Conservation (phyloP, 2,329 filamentous ascomycete genomes). For the Cercospora zeae-maydis region DNA sequence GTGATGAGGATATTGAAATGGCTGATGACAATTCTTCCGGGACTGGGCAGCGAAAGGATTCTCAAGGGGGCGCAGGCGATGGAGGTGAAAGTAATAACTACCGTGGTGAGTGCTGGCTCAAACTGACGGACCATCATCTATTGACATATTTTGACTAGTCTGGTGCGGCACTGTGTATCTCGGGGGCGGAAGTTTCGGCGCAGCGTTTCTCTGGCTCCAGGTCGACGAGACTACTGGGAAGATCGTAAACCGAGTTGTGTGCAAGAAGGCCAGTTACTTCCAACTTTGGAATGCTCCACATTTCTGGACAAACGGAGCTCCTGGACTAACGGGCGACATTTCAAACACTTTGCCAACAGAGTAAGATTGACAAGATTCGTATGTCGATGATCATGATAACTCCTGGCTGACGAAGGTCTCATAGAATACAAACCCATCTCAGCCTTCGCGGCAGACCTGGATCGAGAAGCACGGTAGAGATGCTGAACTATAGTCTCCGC, state of each 20-base stretch:
- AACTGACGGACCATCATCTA: not conserved
- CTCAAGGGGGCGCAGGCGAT: not conserved
- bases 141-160: not conserved
- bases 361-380: not conserved
- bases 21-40: not conserved
- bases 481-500: conserved; percentile 1
- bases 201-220: not conserved
- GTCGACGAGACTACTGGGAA: not conserved
- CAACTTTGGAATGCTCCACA: not conserved
- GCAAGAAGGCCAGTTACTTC: not conserved
- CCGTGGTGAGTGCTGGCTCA: not conserved
- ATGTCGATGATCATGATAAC: not conserved
- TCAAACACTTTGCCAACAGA: not conserved
- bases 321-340: not conserved
- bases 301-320: conserved; percentile 6
- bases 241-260: not conserved
- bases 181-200: not conserved
- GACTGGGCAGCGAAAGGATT: not conserved
- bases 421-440: not conserved
- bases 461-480: not conserved
- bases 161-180: not conserved
- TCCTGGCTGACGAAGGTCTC: not conserved
- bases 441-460: not conserved
- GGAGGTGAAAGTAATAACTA: not conserved
- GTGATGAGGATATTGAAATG: not conserved